A percentile compares a stretch with the other conserved stretches of the same genome.
Conservation (phyloP, 139 green algal genomes). For the Yamagishiella unicocca region DNA sequence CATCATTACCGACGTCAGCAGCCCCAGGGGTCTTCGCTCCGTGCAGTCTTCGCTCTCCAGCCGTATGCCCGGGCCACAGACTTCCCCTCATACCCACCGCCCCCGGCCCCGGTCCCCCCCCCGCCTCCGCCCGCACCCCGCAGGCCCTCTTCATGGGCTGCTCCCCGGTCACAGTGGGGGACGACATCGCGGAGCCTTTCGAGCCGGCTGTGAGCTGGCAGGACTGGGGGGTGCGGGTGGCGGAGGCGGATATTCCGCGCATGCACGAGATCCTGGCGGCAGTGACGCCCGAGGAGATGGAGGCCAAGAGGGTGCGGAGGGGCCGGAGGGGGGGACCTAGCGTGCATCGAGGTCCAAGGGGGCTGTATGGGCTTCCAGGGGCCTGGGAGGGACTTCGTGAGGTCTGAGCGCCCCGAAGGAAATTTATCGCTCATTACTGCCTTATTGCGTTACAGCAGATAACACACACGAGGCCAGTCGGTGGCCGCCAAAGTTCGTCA, state of each 20-base stretch:
- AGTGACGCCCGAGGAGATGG: not conserved
- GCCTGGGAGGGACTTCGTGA: no score
- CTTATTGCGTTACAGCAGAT: no score
- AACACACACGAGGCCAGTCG: no score
- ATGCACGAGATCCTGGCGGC: slow-evolving; percentile 26
- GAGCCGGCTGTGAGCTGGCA: slow-evolving; percentile 54
- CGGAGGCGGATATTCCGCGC: slow-evolving; percentile 38
- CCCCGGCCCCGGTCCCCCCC: not conserved
- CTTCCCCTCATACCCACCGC: not conserved
- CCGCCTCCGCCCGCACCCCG: not conserved
- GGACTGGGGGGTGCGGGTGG: slow-evolving; percentile 38
- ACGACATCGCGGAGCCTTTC: slow-evolving; percentile 55
- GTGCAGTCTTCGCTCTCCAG: not conserved
- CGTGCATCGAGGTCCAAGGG: not conserved
- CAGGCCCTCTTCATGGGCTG: slow-evolving; percentile 57
- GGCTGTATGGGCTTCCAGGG: not conserved
- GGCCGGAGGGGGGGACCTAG: not conserved
- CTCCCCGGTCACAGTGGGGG: slow-evolving; percentile 47
- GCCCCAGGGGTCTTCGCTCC: not conserved
- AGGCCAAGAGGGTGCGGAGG: slow-evolving; percentile 7
- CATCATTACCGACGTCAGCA: no score
- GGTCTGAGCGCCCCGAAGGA: no score
- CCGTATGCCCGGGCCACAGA: not conserved
- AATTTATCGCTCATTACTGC: no score
- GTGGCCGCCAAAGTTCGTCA: no score